phyloP scores from a whole-genome alignment of 495 filamentous ascomycete species.

The Glarea lozoyensis region DNA sequence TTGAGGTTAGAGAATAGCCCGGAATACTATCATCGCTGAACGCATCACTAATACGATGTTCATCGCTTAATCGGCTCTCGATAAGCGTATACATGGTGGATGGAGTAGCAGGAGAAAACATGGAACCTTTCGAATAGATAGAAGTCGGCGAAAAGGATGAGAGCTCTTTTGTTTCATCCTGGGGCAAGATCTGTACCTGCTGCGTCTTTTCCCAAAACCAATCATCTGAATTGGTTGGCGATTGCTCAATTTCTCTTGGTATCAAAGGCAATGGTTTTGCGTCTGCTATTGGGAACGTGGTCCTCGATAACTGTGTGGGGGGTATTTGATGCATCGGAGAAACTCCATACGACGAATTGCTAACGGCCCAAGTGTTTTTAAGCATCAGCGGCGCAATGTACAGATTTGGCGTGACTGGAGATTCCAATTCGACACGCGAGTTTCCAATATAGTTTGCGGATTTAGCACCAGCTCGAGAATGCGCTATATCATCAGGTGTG shows the following conservation, averaged over 20 bases:
- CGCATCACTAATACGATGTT: conserved; percentile 1
- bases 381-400: conserved; percentile 11
- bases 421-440: neutral
- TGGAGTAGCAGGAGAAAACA: too few relatives aligned
- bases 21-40: neutral
- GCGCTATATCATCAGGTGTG: neutral
- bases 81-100: too few relatives aligned
- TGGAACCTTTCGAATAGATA: too few relatives aligned
- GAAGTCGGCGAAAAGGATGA: neutral
- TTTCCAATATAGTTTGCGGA: neutral
- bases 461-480: too few relatives aligned
- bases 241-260: conserved; percentile 9
- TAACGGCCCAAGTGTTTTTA: conserved; percentile 14
- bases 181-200: conserved; percentile 11
- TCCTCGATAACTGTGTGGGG: neutral
- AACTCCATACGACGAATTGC: conserved; percentile 1
- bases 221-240: conserved; percentile 14
- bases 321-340: neutral
- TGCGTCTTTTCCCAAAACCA: conserved; percentile 14
- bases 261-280: conserved; percentile 8
- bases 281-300: neutral
- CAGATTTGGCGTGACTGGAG: neutral
- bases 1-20: conserved; percentile 5
- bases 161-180: conserved; percentile 8
- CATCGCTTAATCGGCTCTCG: conserved; percentile 8